Evolutionary conservation across 2,329 filamentous ascomycete genomes (phyloP).

Genomic region (Fusarium subtropicale): DNA sequence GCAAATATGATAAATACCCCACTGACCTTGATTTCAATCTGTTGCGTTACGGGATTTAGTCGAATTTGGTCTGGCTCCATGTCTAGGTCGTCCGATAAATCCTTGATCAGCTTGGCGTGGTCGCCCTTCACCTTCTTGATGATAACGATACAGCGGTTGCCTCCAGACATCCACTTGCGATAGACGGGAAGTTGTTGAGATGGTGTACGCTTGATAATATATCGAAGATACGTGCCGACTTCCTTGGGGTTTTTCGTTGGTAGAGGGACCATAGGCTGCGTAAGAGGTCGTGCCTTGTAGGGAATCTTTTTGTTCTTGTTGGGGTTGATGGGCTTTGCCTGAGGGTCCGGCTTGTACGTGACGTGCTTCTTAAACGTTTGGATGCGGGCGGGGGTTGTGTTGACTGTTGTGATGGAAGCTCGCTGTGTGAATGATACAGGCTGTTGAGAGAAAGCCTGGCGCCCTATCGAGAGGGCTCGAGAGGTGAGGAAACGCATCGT

Average conservation of each 20-base stretch:
- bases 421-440: conserved; percentile 25
- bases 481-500: conserved; percentile 47
- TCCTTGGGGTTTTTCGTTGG: conserved; percentile 50
- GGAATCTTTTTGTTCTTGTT: conserved; percentile 46
- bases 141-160: conserved; percentile 78
- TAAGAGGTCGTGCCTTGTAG: conserved; percentile 41
- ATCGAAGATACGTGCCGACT: conserved; percentile 58
- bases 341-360: conserved; percentile 40
- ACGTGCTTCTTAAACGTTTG: conserved; percentile 44
- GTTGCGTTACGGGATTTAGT: conserved; percentile 71
- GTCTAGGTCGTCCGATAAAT: conserved; percentile 70
- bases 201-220: conserved; percentile 77
- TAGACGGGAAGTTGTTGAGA: conserved; percentile 83
- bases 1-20: background rate
- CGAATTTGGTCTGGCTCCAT: conserved; percentile 66
- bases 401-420: conserved; percentile 29
- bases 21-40: conserved; percentile 78
- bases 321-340: conserved; percentile 39
- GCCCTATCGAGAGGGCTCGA: conserved; percentile 43
- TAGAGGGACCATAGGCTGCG: conserved; percentile 46
- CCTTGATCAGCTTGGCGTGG: conserved; percentile 68
- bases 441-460: conserved; percentile 28
- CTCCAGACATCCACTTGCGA: conserved; percentile 76
- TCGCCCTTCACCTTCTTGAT: conserved; percentile 86
- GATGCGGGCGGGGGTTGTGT: conserved; percentile 19